These are phyloP conservation scores for Cornus florida DNA, from an alignment of 148 eudicot species.

Conservation along the genomic window DNA sequence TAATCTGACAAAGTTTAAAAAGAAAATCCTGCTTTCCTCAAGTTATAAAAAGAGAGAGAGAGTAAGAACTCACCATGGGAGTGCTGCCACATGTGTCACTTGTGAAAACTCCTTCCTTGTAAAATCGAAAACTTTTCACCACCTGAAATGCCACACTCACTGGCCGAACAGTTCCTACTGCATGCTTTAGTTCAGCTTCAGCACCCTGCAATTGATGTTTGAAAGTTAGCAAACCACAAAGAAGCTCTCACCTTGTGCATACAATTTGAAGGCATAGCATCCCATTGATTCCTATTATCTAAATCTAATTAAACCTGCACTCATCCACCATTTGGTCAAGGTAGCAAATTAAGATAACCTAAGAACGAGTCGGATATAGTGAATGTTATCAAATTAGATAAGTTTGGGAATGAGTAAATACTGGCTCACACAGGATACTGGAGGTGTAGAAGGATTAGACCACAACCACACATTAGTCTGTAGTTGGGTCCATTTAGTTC, in stretches of 20 bases:
- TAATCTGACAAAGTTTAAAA: not conserved
- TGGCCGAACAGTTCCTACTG: slow-evolving; percentile 83
- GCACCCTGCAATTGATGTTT: slow-evolving; percentile 59
- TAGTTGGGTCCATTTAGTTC: slow-evolving; percentile 5
- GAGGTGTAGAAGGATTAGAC: not conserved
- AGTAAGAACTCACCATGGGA: slow-evolving; percentile 64
- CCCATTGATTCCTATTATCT: not conserved
- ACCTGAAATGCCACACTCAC: slow-evolving; percentile 98
- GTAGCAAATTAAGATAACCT: slow-evolving; percentile 10
- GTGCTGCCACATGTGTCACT: slow-evolving; percentile 76
- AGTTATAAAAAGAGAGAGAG: too few relatives aligned
- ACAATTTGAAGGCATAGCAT: not conserved
- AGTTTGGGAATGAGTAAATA: not conserved
- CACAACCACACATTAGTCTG: not conserved
- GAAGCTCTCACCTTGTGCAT: not conserved
- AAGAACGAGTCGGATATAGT: not conserved
- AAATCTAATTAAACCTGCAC: not conserved
- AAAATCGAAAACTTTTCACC: slow-evolving; percentile 57
- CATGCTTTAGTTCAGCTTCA: slow-evolving; percentile 94
- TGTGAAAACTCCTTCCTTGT: slow-evolving; percentile 83
- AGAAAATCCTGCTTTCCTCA: not conserved
- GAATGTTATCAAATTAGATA: not conserved
- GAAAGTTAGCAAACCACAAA: not conserved
- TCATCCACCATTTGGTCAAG: not conserved
- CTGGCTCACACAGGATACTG: not conserved